phyloP scores from a whole-genome alignment of 305 asterid genomes.

The Fraxinus sp. region DNA sequence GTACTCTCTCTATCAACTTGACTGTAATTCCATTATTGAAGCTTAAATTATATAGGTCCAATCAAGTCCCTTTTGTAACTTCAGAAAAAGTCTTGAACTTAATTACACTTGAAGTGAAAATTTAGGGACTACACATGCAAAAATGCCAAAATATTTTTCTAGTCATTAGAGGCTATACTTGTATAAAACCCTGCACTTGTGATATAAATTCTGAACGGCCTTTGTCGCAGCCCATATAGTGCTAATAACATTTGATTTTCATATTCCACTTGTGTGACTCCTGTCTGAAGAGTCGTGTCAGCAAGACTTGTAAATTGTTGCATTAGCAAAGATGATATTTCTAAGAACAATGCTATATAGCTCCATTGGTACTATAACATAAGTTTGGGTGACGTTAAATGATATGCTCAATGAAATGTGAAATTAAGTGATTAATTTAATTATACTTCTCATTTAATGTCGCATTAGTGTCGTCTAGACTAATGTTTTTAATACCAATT shows the following conservation, averaged over 20 bases:
- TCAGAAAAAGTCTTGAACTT: not conserved
- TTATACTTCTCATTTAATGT: not conserved
- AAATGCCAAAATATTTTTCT: not conserved
- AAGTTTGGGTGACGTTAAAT: not conserved
- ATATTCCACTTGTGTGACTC: not conserved
- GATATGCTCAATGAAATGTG: not conserved
- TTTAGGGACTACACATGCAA: not conserved
- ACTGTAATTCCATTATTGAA: not conserved
- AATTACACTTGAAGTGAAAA: not conserved
- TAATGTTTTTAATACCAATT: not conserved
- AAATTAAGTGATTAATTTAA: no score
- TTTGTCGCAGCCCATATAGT: not conserved
- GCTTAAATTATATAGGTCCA: not conserved
- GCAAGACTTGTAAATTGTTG: not conserved
- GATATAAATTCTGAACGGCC: not conserved
- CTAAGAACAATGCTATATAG: no score
- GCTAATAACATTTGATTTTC: not conserved
- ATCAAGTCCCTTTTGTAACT: not conserved
- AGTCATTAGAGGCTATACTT: not conserved
- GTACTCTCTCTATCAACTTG: not conserved
- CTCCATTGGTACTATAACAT: not conserved
- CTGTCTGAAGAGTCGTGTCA: not conserved
- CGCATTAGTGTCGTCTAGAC: not conserved
- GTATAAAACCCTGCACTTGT: not conserved
- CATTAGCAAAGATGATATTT: not conserved